A percentile compares a stretch with the other conserved stretches of the same genome.
Conservation (phyloP, 139 green algal species). For the Edaphochlamys debaryana region DNA sequence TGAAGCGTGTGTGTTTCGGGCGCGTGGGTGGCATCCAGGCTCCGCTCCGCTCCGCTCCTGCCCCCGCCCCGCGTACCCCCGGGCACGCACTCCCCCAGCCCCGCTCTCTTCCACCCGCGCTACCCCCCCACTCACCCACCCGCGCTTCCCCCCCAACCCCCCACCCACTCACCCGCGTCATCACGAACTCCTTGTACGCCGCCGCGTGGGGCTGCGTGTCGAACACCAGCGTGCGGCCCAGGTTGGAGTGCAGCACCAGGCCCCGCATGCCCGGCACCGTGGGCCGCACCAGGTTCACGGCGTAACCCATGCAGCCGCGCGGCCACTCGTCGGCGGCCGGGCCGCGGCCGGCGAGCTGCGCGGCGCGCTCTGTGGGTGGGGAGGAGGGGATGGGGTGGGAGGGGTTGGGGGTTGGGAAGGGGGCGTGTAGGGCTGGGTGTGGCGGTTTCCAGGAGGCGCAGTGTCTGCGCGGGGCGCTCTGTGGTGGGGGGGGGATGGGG, state of each 20-base stretch:
- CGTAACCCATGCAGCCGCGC: constrained; percentile 73
- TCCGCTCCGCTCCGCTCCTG: no score
- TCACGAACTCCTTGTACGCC: constrained; percentile 65
- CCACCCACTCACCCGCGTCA: no score
- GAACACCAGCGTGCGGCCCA: constrained; percentile 68
- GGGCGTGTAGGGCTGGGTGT: background rate
- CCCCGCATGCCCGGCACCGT: constrained; percentile 54
- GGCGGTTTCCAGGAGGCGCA: background rate
- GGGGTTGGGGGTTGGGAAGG: background rate
- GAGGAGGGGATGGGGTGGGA: background rate
- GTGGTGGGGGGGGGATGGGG: no score
- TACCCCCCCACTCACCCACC: no score
- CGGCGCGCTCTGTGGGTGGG: constrained; percentile 1
- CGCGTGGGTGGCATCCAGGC: no score
- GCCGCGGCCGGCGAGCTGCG: background rate
- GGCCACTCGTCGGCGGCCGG: constrained; percentile 65
- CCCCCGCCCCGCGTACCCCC: no score
- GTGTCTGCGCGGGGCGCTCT: no score
- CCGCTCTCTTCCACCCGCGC: no score
- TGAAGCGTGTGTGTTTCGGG: no score
- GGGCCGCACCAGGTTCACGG: constrained; percentile 75
- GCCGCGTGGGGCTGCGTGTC: constrained; percentile 67
- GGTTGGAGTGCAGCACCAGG: constrained; percentile 57
- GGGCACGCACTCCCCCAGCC: no score
- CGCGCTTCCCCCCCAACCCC: no score